These are phyloP conservation scores for Teratosphaeriaceae sp. DNA, from an alignment of 2,329 filamentous ascomycete species.

Conservation along the genomic window DNA sequence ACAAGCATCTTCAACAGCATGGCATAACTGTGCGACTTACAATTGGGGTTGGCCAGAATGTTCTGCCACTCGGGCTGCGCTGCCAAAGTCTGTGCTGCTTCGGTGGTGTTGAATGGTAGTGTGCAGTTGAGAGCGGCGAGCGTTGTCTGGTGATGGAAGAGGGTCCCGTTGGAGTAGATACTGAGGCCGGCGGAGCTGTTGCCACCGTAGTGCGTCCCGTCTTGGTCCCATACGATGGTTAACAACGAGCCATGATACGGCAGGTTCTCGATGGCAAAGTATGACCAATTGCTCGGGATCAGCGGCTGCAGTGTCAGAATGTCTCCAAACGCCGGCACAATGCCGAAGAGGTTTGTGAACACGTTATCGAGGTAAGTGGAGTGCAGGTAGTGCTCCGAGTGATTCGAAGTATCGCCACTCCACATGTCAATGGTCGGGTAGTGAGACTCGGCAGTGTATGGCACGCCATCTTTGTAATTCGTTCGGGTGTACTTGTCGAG, in stretches of 20 bases:
- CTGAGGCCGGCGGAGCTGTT: constrained; percentile 26
- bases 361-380: constrained; percentile 42
- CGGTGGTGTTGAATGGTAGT: constrained; percentile 14
- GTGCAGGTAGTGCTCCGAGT: constrained; percentile 40
- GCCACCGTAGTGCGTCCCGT: constrained; percentile 33
- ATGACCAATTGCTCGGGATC: constrained; percentile 29
- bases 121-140: constrained; percentile 14
- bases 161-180: constrained; percentile 33
- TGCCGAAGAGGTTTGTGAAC: constrained; percentile 38
- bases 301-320: constrained; percentile 35
- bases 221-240: constrained; percentile 36
- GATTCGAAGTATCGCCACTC: constrained; percentile 32
- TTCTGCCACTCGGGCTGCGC: constrained; percentile 27
- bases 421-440: constrained; percentile 33
- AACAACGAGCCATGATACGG: constrained; percentile 39
- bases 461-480: constrained; percentile 36
- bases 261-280: constrained; percentile 39
- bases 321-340: constrained; percentile 35
- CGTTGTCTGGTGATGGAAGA: constrained; percentile 22
- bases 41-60: constrained; percentile 36
- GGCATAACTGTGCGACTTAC: neutral
- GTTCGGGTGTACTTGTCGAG: constrained; percentile 36
- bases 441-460: constrained; percentile 41
- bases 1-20: too few relatives aligned
- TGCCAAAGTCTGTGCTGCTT: constrained; percentile 15